Conservation (phyloP, 1,139 yeast species). For the Zygosaccharomyces sapae region DNA sequence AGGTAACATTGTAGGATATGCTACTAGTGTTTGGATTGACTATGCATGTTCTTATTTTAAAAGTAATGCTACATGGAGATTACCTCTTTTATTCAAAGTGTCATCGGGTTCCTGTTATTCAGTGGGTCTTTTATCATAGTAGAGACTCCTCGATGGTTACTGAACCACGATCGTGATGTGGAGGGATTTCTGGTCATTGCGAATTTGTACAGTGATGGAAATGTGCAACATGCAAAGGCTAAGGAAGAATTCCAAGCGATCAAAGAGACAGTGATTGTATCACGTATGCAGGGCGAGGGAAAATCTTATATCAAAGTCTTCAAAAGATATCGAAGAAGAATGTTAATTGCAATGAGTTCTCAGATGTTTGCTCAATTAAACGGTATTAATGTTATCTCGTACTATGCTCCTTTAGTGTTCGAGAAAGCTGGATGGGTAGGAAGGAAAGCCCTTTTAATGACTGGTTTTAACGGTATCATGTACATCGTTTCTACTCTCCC, state of each 20-base stretch:
- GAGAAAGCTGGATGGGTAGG: constrained; percentile 96
- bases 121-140: constrained; percentile 74
- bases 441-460: constrained; percentile 81
- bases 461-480: constrained; percentile 80
- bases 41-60: constrained; percentile 66
- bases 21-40: constrained; percentile 88
- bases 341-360: constrained; percentile 86
- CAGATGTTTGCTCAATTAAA: constrained; percentile 90
- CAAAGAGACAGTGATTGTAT: constrained; percentile 69
- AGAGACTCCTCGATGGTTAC: constrained; percentile 86
- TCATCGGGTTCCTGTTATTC: constrained; percentile 65
- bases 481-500: constrained; percentile 76
- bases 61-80: constrained; percentile 64
- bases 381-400: constrained; percentile 88
- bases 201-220: constrained; percentile 69
- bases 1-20: constrained; percentile 83
- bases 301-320: constrained; percentile 68
- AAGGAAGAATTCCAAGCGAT: constrained; percentile 69
- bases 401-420: constrained; percentile 89
- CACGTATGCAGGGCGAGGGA: constrained; percentile 71
- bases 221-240: constrained; percentile 51
- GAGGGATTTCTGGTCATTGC: constrained; percentile 83
- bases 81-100: constrained; percentile 73
- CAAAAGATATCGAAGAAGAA: constrained; percentile 63
- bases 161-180: constrained; percentile 82